A percentile compares a stretch with the other conserved stretches of the same genome.
Evolutionary conservation across 2,329 filamentous ascomycete species (phyloP).

Genomic region (Penicillium sp.): DNA sequence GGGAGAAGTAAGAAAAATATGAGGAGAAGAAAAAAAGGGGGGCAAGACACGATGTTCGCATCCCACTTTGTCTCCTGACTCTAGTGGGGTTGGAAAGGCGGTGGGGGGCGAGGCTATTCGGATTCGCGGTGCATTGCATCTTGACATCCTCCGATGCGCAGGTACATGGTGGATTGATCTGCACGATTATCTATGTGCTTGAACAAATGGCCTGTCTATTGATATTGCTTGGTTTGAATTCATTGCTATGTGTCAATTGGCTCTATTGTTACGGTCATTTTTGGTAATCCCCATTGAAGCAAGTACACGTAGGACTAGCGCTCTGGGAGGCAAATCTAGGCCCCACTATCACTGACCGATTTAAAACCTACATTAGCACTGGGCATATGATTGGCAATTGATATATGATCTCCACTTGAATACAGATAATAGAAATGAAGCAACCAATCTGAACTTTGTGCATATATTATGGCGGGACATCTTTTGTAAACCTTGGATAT

Average conservation of each 20-base stretch:
- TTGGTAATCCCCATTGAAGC: background rate
- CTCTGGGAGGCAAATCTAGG: conserved; percentile 4
- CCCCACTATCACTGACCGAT: background rate
- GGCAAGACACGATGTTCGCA: conserved; percentile 3
- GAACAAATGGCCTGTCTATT: background rate
- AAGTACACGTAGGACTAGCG: background rate
- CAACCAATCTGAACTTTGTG: background rate
- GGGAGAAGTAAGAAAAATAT: background rate
- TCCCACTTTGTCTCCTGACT: conserved; percentile 20
- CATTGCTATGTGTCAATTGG: background rate
- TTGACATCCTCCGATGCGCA: background rate
- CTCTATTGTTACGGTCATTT: background rate
- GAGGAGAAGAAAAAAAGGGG: conserved; percentile 9
- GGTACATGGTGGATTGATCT: background rate
- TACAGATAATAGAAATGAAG: background rate
- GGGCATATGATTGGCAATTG: background rate
- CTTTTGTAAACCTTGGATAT: too few species aligned
- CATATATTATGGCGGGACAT: too few species aligned
- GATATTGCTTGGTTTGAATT: background rate
- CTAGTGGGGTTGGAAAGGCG: conserved; percentile 33
- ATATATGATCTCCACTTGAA: background rate
- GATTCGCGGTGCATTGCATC: conserved; percentile 7
- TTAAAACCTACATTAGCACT: background rate
- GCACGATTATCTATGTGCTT: background rate
- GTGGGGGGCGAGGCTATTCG: conserved; percentile 32